A percentile compares a stretch with the other conserved stretches of the same genome.
Evolutionary conservation across 306 rosid genomes (phyloP).

Genomic region (Rosa multiflora): DNA sequence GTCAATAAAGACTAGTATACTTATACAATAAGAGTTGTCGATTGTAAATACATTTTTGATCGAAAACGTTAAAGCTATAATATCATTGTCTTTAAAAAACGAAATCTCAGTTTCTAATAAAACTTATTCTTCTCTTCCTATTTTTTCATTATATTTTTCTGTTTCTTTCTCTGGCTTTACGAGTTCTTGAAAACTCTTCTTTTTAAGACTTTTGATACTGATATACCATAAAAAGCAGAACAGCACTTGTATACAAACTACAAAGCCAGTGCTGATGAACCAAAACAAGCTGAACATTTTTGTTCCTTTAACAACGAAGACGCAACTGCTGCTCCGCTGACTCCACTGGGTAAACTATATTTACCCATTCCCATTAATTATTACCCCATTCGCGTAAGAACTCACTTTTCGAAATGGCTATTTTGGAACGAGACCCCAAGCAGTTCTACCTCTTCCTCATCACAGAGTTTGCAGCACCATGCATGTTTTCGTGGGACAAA

Average conservation of each 20-base stretch:
- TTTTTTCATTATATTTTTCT: too few relatives aligned
- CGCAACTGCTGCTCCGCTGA: neutral
- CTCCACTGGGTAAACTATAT: neutral
- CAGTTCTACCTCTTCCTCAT: neutral
- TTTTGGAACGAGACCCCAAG: neutral
- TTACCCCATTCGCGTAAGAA: slow-evolving; percentile 1
- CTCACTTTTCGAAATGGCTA: neutral
- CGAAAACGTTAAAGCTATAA: too few relatives aligned
- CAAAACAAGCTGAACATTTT: neutral
- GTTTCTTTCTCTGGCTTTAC: neutral
- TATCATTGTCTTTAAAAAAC: too few relatives aligned
- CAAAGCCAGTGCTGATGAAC: neutral
- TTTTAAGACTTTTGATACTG: neutral
- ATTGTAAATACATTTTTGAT: too few relatives aligned
- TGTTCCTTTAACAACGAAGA: neutral
- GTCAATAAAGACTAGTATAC: too few relatives aligned
- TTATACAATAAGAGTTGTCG: too few relatives aligned
- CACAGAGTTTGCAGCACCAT: neutral
- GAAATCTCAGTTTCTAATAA: too few relatives aligned
- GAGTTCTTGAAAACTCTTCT: neutral
- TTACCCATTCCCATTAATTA: neutral
- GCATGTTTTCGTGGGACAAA: neutral
- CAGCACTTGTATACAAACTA: neutral
- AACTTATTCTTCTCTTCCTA: too few relatives aligned
- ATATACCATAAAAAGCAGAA: neutral